A percentile compares a stretch with the other conserved stretches of the same genome.
Evolutionary conservation across 2,329 filamentous ascomycete species (phyloP).

Genomic region (Scytalidium lignicola): DNA sequence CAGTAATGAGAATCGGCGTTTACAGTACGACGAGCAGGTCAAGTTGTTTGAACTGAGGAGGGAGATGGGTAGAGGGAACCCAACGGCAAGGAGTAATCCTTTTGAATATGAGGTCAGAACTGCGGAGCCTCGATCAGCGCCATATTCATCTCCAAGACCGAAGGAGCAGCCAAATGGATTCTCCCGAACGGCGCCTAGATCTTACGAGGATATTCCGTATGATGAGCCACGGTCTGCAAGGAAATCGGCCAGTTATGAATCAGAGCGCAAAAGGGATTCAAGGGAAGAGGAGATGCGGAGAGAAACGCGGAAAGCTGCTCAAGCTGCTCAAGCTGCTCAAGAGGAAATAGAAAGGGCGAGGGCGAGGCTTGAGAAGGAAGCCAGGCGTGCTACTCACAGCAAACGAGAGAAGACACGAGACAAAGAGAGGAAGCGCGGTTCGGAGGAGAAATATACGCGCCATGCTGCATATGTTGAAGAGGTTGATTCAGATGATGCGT

Average conservation of each 20-base stretch:
- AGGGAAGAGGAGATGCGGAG: constrained; percentile 30
- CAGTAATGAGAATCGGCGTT: constrained; percentile 66
- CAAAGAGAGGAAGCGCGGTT: constrained; percentile 32
- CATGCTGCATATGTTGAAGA: constrained; percentile 19
- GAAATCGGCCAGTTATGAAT: constrained; percentile 42
- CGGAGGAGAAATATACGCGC: constrained; percentile 24
- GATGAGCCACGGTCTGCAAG: constrained; percentile 37
- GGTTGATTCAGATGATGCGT: constrained; percentile 18
- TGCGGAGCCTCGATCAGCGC: constrained; percentile 41
- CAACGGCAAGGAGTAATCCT: constrained; percentile 39
- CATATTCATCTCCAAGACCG: constrained; percentile 33
- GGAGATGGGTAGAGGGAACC: constrained; percentile 36
- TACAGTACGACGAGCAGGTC: constrained; percentile 73
- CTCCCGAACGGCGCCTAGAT: constrained; percentile 22
- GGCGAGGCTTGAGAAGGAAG: constrained; percentile 25
- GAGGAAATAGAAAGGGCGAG: constrained; percentile 26
- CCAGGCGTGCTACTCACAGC: constrained; percentile 21
- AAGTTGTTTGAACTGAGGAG: constrained; percentile 58
- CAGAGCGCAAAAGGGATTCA: constrained; percentile 25
- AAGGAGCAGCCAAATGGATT: constrained; percentile 30
- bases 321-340: constrained; percentile 16
- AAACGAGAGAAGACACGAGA: constrained; percentile 29
- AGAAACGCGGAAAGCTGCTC: constrained; percentile 26
- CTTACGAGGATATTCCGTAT: constrained; percentile 47
- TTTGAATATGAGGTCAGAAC: constrained; percentile 43